Percentiles rank a stretch among this genome's conserved stretches.
phyloP scores from a whole-genome alignment of 129 eudicot genomes.

The Oenanthe sinensis region DNA sequence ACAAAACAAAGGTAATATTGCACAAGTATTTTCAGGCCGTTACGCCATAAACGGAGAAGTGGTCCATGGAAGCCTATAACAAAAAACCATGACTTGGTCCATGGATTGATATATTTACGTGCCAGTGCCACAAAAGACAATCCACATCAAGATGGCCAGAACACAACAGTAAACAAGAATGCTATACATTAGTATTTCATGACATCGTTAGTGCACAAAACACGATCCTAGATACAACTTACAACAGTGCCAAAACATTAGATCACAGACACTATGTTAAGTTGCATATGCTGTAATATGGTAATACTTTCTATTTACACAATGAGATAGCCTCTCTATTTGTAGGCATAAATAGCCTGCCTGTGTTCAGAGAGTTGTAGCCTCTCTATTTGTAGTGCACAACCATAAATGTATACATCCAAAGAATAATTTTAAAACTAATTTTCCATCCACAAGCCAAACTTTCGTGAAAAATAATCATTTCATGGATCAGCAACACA shows the following conservation, averaged over 20 bases:
- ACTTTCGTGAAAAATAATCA: too few species aligned
- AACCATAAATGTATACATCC: too few species aligned
- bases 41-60: neutral
- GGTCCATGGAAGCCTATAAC: neutral
- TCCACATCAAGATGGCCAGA: neutral
- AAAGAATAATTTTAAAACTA: too few species aligned
- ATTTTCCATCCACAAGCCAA: too few species aligned
- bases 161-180: too few species aligned
- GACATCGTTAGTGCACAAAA: too few species aligned
- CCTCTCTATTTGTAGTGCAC: too few species aligned
- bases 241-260: neutral
- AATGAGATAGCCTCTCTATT: neutral
- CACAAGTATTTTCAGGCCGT: too few species aligned
- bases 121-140: neutral
- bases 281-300: neutral
- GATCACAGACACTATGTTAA: neutral
- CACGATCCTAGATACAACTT: too few species aligned
- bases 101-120: neutral
- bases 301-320: neutral
- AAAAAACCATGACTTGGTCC: neutral
- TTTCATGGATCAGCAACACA: neutral
- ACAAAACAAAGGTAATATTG: neutral
- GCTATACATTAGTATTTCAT: too few species aligned
- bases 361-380: neutral
- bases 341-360: neutral